phyloP scores from a whole-genome alignment of 208 protist genomes.

The Naegleria fowleri region DNA sequence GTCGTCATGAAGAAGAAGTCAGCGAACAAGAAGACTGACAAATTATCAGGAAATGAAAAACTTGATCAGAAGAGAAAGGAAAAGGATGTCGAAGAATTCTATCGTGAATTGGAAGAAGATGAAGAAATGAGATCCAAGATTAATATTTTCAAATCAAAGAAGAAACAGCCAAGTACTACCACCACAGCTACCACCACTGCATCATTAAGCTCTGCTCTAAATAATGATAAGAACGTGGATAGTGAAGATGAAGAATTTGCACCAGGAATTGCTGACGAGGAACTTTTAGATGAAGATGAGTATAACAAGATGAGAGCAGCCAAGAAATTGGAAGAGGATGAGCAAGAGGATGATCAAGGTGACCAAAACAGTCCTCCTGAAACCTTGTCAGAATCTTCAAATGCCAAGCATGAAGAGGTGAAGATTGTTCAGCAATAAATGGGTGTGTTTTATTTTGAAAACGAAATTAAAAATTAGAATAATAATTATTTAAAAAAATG shows the following conservation, averaged over 20 bases:
- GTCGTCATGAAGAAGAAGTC: constrained; percentile 42
- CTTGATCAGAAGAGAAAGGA: background rate
- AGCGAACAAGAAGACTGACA: constrained; percentile 32
- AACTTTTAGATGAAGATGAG: constrained; percentile 26
- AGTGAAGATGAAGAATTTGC: background rate
- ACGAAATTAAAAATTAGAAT: background rate
- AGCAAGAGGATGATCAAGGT: constrained; percentile 37
- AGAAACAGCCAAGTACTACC: background rate
- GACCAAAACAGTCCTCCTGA: background rate
- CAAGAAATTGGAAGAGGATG: constrained; percentile 39
- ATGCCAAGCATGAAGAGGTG: background rate
- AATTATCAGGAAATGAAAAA: background rate
- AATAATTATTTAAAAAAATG: background rate
- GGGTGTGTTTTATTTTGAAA: too few species aligned
- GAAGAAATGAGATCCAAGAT: constrained; percentile 25
- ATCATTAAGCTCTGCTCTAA: too few species aligned
- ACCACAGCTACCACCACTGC: too few species aligned
- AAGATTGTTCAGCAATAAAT: background rate
- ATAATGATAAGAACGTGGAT: background rate
- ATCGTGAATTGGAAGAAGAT: constrained; percentile 34
- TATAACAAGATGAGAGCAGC: constrained; percentile 35
- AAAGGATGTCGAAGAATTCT: background rate
- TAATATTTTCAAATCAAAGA: constrained; percentile 28
- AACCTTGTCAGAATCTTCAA: constrained; percentile 26
- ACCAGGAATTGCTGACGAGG: constrained; percentile 11